A percentile compares a stretch with the other conserved stretches of the same genome.
Evolutionary conservation across 2,329 filamentous ascomycete species (phyloP).

Genomic region (Zelopaecilomyces penicillatus): DNA sequence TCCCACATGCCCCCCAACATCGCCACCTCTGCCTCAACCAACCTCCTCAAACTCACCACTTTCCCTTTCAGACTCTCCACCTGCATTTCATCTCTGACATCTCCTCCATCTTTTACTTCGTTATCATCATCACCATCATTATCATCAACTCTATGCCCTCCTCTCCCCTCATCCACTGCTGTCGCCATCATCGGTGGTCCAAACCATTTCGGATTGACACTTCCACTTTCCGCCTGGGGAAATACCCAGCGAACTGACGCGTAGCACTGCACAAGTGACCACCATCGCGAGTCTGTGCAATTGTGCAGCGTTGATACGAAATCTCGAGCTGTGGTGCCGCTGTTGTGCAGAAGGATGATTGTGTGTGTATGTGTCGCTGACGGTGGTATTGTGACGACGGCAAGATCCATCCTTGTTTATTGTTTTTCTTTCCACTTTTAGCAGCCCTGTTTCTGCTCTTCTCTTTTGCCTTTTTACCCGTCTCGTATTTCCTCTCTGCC

Average conservation of each 20-base stretch:
- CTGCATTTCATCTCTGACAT: not conserved
- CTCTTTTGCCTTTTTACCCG: no score
- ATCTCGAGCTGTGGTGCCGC: not conserved
- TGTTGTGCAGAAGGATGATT: constrained; percentile 5
- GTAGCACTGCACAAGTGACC: constrained; percentile 6
- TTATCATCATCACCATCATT: not conserved
- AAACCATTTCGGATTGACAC: no score
- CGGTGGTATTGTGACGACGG: constrained; percentile 4
- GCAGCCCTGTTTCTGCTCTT: no score
- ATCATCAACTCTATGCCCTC: not conserved
- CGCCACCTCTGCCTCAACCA: constrained; percentile 1
- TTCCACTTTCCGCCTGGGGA: not conserved
- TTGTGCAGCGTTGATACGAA: constrained; percentile 2
- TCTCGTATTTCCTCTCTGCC: no score
- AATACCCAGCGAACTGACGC: constrained; percentile 7
- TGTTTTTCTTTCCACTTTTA: no score
- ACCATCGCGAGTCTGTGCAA: constrained; percentile 2
- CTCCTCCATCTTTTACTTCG: not conserved
- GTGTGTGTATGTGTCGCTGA: constrained; percentile 5
- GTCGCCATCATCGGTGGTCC: constrained; percentile 2
- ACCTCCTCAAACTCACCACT: not conserved
- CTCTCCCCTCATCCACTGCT: not conserved
- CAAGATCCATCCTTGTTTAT: not conserved
- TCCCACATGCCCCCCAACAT: constrained; percentile 4
- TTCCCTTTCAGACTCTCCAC: not conserved